Conservation (phyloP, 2,329 filamentous ascomycete species). For the Fusarium verticillioides region DNA sequence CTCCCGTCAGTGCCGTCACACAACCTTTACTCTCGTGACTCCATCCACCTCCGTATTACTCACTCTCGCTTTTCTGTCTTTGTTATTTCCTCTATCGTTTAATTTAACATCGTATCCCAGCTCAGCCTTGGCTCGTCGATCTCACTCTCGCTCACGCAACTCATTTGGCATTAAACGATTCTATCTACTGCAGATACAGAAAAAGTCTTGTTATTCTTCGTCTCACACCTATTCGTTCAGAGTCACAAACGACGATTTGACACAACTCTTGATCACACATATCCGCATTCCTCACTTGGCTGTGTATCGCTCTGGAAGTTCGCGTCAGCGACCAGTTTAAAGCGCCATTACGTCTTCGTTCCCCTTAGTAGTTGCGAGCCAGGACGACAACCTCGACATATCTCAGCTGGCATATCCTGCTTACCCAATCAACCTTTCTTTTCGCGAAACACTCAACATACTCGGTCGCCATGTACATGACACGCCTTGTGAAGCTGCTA, state of each 20-base stretch:
- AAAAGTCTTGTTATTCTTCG: background rate
- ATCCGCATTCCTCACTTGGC: background rate
- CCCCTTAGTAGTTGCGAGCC: constrained; percentile 6
- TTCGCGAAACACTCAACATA: background rate
- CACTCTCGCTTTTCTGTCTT: constrained; percentile 28
- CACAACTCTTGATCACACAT: constrained; percentile 3
- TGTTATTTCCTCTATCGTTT: constrained; percentile 14
- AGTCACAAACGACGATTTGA: constrained; percentile 1
- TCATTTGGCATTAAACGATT: constrained; percentile 24
- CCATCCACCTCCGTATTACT: background rate
- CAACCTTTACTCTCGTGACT: constrained; percentile 25
- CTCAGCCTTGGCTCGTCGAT: constrained; percentile 18
- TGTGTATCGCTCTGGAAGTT: constrained; percentile 6
- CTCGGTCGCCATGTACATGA: constrained; percentile 57
- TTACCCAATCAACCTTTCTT: background rate
- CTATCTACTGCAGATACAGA: background rate
- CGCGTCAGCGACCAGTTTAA: constrained; percentile 3
- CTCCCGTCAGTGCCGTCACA: constrained; percentile 12
- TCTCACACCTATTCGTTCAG: constrained; percentile 11
- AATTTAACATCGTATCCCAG: constrained; percentile 8
- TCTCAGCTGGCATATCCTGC: background rate
- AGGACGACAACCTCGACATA: background rate
- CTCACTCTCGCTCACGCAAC: constrained; percentile 31
- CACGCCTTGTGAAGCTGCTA: constrained; percentile 58
- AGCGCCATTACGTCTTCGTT: constrained; percentile 12